Evolutionary conservation across 129 eudicot species (phyloP).

Genomic region (Calendula officinalis): DNA sequence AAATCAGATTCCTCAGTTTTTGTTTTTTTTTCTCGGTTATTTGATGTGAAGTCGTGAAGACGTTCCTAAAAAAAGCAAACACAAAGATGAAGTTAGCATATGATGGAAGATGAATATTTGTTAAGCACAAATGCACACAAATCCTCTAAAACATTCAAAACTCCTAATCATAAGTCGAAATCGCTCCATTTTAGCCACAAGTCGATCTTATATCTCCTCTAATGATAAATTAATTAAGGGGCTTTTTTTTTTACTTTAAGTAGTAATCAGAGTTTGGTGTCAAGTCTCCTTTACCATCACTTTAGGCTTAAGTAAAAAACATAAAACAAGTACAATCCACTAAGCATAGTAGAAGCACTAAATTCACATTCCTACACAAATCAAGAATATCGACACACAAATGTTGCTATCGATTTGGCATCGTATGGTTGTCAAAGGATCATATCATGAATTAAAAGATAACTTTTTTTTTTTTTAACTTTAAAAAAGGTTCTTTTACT

Average conservation of each 20-base stretch:
- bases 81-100: too few relatives aligned
- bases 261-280: conserved; percentile 53
- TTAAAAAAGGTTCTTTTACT: conserved; percentile 29
- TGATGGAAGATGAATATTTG: too few relatives aligned
- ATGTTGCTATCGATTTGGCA: conserved; percentile 35
- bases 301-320: conserved; percentile 48
- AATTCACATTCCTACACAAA: conserved; percentile 20
- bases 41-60: too few relatives aligned
- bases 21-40: too few relatives aligned
- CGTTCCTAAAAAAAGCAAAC: too few relatives aligned
- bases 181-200: not conserved
- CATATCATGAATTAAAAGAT: conserved; percentile 25
- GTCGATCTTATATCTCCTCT: not conserved
- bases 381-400: conserved; percentile 20
- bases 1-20: too few relatives aligned
- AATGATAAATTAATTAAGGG: too few relatives aligned
- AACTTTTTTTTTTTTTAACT: not conserved
- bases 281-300: conserved; percentile 45
- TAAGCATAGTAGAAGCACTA: conserved; percentile 26
- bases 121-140: too few relatives aligned
- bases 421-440: conserved; percentile 29
- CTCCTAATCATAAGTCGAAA: too few relatives aligned
- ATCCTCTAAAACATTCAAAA: too few relatives aligned
- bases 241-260: conserved; percentile 19
- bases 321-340: conserved; percentile 35